phyloP scores from a whole-genome alignment of 1,284 basidiomycete species.

The Microbotryomycetes sp. region DNA sequence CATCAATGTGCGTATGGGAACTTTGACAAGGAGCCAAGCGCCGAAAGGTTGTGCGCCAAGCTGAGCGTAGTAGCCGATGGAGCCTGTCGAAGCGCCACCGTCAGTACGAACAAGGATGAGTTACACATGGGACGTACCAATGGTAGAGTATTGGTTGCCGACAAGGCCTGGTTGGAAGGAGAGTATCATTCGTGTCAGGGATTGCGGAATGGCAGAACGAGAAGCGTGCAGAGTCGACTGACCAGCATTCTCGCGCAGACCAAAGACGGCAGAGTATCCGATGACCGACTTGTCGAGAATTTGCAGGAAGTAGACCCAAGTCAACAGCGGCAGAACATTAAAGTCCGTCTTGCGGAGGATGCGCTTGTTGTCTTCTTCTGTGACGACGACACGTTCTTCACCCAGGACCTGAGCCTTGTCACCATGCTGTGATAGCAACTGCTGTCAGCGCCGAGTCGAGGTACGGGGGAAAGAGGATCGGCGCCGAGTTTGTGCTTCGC shows the following conservation, averaged over 20 bases:
- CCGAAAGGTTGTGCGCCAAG: conserved; percentile 26
- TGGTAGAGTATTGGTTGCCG: conserved; percentile 22
- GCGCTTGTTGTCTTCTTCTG: not conserved
- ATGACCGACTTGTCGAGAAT: conserved; percentile 8
- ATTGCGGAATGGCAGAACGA: too few relatives aligned
- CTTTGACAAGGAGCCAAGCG: conserved; percentile 28
- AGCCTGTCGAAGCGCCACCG: too few relatives aligned
- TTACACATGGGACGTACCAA: too few relatives aligned
- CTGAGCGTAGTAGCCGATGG: conserved; percentile 28
- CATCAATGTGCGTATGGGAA: conserved; percentile 14
- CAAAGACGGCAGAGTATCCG: conserved; percentile 10
- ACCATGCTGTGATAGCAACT: not conserved
- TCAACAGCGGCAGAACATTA: not conserved
- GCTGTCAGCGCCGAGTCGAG: too few relatives aligned
- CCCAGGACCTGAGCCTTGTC: not conserved
- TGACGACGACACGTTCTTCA: not conserved
- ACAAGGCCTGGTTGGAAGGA: too few relatives aligned
- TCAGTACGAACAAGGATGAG: too few relatives aligned
- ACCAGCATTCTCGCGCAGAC: conserved; percentile 4
- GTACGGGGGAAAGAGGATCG: not conserved
- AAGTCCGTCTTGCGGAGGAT: conserved; percentile 1
- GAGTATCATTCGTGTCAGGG: too few relatives aligned
- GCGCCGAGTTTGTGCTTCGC: not conserved
- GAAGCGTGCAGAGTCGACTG: too few relatives aligned
- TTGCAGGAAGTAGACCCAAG: conserved; percentile 9